Percentiles rank a stretch among this genome's conserved stretches.
These are phyloP conservation scores for Rheum nobile DNA, from an alignment of 148 eudicot species.

Conservation along the genomic window DNA sequence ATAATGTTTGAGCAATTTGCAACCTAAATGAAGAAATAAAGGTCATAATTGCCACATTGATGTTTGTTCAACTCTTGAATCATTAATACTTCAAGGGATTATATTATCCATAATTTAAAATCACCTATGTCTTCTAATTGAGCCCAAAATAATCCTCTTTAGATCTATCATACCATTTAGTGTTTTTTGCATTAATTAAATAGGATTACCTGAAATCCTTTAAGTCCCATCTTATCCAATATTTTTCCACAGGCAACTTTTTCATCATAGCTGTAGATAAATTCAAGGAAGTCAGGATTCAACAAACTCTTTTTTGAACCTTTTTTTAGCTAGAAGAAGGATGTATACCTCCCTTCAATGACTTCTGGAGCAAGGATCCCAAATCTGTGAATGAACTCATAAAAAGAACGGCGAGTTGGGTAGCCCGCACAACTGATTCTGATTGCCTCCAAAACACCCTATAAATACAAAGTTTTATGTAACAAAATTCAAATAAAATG, in stretches of 20 bases:
- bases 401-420: constrained; percentile 97
- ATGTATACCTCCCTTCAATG: constrained; percentile 55
- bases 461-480: constrained; percentile 7
- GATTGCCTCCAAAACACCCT: constrained; percentile 99
- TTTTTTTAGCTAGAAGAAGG: constrained; percentile 7
- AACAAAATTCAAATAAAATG: neutral
- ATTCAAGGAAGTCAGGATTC: neutral
- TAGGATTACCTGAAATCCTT: constrained; percentile 72
- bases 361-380: constrained; percentile 86
- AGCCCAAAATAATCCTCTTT: too few relatives aligned
- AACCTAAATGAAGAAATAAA: too few relatives aligned
- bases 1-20: too few relatives aligned
- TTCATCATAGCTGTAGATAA: constrained; percentile 64
- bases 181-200: too few relatives aligned
- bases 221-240: constrained; percentile 71
- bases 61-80: too few relatives aligned
- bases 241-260: constrained; percentile 68
- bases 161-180: too few relatives aligned
- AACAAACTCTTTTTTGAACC: neutral
- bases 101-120: too few relatives aligned
- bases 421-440: constrained; percentile 98
- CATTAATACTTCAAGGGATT: too few relatives aligned
- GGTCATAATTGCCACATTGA: too few relatives aligned
- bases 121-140: too few relatives aligned
- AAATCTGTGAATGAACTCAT: constrained; percentile 90